Conservation (phyloP, 2,329 filamentous ascomycete genomes). For the Xylariaceae sp. region DNA sequence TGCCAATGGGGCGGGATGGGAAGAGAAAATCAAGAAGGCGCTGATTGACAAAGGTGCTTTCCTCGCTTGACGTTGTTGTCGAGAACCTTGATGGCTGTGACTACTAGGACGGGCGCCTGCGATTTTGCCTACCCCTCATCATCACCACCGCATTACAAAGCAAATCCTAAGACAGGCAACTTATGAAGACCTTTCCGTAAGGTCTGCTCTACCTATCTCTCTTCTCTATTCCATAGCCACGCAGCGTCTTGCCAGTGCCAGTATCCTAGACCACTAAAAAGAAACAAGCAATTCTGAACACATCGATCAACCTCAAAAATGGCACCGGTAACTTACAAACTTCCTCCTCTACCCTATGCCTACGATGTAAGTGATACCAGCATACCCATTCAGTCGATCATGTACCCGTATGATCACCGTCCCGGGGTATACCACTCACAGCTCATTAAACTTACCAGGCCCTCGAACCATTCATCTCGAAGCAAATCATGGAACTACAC, state of each 20-base stretch:
- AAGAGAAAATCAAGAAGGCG: neutral
- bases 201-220: too few species aligned
- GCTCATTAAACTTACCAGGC: constrained; percentile 57
- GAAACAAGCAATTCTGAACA: neutral
- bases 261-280: too few species aligned
- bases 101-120: too few species aligned
- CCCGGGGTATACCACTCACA: too few species aligned
- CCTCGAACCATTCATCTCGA: constrained; percentile 75
- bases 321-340: constrained; percentile 60
- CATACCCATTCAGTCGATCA: neutral
- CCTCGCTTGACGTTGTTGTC: neutral
- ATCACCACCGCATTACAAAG: too few species aligned
- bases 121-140: too few species aligned
- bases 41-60: neutral
- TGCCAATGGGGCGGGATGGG: neutral
- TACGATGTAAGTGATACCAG: constrained; percentile 67
- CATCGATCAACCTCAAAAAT: constrained; percentile 21
- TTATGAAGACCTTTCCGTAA: too few species aligned
- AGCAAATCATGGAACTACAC: constrained; percentile 82
- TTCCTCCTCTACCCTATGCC: constrained; percentile 71
- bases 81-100: constrained; percentile 27
- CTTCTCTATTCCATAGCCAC: too few species aligned
- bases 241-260: too few species aligned
- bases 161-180: too few species aligned
- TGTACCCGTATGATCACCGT: too few species aligned